Base-by-base conservation (phyloP, 176 grass and related monocot species). In the Lolium perenne region DNA sequence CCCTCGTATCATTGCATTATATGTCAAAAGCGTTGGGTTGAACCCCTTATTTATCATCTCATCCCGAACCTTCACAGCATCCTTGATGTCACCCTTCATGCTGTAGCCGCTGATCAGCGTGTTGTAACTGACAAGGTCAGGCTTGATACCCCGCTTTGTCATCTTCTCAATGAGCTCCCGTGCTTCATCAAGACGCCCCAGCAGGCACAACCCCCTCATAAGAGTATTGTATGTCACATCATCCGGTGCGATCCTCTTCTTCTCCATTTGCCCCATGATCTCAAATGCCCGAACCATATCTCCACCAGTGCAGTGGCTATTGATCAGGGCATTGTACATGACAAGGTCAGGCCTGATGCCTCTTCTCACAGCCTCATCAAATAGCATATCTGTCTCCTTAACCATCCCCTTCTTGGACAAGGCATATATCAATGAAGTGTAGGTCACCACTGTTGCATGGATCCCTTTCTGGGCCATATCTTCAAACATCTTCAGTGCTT, bases 241-340 rank as follows among this genome's bases (percentile, higher is more conserved):
- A 81, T 95, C 93, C 1, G 93, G 85, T 11, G 63, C 0, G 4
- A 95, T 88, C 77, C 58, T 83, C 78, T 88, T 85, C 38, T 77
- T 86, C 79, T 92, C 90, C 93, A 95, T 95, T 35, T 94, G 80
- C 46, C 49, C 69, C 65, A 95, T 43, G 81, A 95, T 77, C 56
- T 76, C 69, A 13, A 84, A 89, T 65, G 90, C 90, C 63, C 82
- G 82, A 25, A 80, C 84, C 82, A 95, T 92, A 71, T 86, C 68
- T 20, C 85, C 69, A 12, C 41, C 22, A 7, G 60, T 60, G 50
- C 87, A 92, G 74, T 90, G 87, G 82, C 90, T 77, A 60, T 90
- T 86, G 48, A 95, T 86, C 66, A 92, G 86, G 68, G 93, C 87
- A 92, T 95, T 95, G 74, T 92, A 95, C 93, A 95, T 88, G 77